Evolutionary conservation across 2,329 filamentous ascomycete genomes (phyloP), one percentile per base, ranked within the genome.

Genomic region (Aureobasidium sp.): DNA sequence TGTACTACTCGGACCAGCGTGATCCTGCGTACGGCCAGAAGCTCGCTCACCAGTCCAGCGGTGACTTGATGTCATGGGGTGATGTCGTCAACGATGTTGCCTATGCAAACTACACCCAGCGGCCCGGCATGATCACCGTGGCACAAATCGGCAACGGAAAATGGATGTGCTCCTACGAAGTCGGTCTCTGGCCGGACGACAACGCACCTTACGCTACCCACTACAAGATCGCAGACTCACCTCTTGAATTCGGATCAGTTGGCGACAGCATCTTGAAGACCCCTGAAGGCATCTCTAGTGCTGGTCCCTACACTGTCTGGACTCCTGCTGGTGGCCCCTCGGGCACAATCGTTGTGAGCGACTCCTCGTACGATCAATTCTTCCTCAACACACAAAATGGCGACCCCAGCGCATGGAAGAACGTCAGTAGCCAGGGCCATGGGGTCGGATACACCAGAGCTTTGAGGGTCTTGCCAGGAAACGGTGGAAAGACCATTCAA

Each of bases 1-100:
- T 80, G 65, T 89, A 87, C 76, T 89, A 89, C 74, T 84, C 85
- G 1, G 87, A 89, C 70, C 87, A 89, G 69, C 80, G 86, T 33
- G 84, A 84, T 64, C 78, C 84, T 63, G 62, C 69, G 0, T 77
- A 89, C 67, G 86, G 86, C n/a, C 86, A 89, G 71, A 87, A 88
- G 69, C 77, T 89, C 43, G 79, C 83, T 3, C 85, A 89, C 70
- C 84, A 88, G 70, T 76, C 77, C 19, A 79, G 82, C 2, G 76
- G 72, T 1, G 83, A 89, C 67, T 75, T 88, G 23, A 71, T 75
- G 61, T 81, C 70, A 13, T 90, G 86, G 86, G 78, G 78, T 19
- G 68, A 77, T 1, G 74, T 81, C 4, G 78, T 86, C 55, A 78
- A 85, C 62, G 85, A 89, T 67, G 84, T 86, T 43, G 75, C 80